Conservation (phyloP, 208 protist genomes). For the Leishmania major region DNA sequence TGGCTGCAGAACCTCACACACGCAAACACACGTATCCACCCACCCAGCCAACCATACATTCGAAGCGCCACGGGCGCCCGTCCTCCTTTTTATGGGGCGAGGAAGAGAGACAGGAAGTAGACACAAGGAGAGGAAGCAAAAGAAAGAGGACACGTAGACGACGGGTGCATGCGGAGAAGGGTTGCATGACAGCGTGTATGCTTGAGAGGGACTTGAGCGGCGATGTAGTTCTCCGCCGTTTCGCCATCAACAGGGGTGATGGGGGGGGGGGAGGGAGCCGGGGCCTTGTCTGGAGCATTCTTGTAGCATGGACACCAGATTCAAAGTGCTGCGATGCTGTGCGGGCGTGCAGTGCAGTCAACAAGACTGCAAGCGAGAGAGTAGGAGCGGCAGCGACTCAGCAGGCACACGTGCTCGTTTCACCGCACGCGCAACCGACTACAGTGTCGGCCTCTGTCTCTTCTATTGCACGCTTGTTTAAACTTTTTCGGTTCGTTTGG, state of each 20-base stretch:
- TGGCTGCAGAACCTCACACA: neutral
- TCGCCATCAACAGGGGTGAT: neutral
- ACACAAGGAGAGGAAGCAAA: neutral
- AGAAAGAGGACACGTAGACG: neutral
- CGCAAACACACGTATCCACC: neutral
- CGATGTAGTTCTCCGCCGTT: neutral
- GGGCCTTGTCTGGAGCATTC: neutral
- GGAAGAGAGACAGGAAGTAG: neutral
- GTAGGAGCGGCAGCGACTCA: neutral
- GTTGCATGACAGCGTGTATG: neutral
- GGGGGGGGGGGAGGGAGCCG: neutral
- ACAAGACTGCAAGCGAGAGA: neutral
- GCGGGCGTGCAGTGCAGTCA: neutral
- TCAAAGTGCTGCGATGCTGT: neutral
- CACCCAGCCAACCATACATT: neutral
- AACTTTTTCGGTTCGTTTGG: neutral
- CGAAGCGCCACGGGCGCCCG: neutral
- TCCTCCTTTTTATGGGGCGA: neutral
- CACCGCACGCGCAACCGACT: neutral
- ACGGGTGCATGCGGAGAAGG: neutral
- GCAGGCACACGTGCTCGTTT: neutral
- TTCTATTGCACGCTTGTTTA: neutral
- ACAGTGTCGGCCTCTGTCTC: neutral
- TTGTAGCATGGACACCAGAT: neutral
- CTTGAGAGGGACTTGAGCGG: neutral